Base-by-base conservation (phyloP, 2,329 filamentous ascomycete species). In the Cordyceps militaris region DNA sequence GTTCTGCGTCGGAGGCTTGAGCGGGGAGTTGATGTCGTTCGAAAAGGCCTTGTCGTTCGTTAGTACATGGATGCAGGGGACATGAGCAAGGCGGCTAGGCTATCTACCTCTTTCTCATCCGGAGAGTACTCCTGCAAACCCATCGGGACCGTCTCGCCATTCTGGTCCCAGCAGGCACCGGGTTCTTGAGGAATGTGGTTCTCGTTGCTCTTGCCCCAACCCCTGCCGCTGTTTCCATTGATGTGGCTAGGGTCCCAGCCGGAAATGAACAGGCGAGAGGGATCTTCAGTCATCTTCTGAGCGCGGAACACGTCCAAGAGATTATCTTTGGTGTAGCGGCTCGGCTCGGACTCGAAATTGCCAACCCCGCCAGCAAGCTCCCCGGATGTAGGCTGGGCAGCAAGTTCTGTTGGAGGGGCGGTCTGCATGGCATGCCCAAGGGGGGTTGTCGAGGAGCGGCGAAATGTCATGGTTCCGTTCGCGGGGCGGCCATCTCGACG, bases 121-220 rank as follows among this genome's bases (percentile, higher is more conserved):
- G 72, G 62, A 1, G 80, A 77, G 83, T 96, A 84, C 44, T 88
- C 85, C 61, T 83, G 79, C 62, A 96, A 71, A 30, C 84, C 85
- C 62, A 97, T 77, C 7, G 92, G 91, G 62, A 83, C 80, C 46
- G 84, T 79, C 55, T 81, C 80, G 24, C 89, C 91, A 60, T 81
- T 80, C 59, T 81, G 74, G 67, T 96, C 89, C 94, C 93, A 99
- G 71, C 92, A 97, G 43, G 93, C 83, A 61, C 94, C 91, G n/a
- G 92, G 89, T 46, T 93, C 91, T 66, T 88, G 84, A 59, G 85
- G 85, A 61, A 81, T 77, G 62, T 91, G 87, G 59, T 81, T 81
- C 63, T 97, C 91, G 59, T 83, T 82, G 64, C 79, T 80, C 71
- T 92, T 91, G 53, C 88, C 89, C 91, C 91, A 96, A 56, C 83